Percentiles rank a stretch among this genome's conserved stretches.
Conservation (phyloP, 2,329 filamentous ascomycete species). For the Colletotrichum sp. region DNA sequence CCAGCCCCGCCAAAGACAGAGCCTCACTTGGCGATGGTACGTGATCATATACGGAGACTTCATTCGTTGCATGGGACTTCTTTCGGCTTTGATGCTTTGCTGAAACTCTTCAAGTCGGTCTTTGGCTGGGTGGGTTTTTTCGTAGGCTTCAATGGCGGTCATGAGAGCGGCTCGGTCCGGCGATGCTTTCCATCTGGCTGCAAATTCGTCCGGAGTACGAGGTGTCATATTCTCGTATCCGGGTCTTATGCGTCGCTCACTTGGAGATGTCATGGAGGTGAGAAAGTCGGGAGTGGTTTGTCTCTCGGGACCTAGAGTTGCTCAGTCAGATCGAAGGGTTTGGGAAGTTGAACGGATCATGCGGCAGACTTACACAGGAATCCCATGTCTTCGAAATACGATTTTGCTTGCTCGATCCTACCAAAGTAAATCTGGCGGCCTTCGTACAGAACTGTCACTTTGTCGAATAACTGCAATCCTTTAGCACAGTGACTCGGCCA, state of each 20-base stretch:
- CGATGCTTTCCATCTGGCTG: slow-evolving; percentile 16
- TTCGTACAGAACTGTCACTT: slow-evolving; percentile 66
- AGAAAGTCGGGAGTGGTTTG: slow-evolving; percentile 75
- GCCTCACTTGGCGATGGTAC: slow-evolving; percentile 64
- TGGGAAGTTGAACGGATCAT: neutral
- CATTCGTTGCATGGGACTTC: slow-evolving; percentile 60
- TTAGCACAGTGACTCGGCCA: too few species aligned
- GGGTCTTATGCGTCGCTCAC: slow-evolving; percentile 64
- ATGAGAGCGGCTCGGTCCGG: neutral
- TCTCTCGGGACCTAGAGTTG: slow-evolving; percentile 30
- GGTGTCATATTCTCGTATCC: slow-evolving; percentile 57
- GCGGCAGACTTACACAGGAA: slow-evolving; percentile 46
- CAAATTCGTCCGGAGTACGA: slow-evolving; percentile 63
- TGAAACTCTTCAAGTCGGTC: slow-evolving; percentile 18
- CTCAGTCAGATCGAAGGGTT: neutral
- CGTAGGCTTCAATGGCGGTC: neutral
- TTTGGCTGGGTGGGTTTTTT: neutral
- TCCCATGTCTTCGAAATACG: slow-evolving; percentile 62
- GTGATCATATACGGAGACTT: slow-evolving; percentile 69
- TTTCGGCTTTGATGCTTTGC: slow-evolving; percentile 12
- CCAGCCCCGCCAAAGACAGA: slow-evolving; percentile 66
- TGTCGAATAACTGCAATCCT: slow-evolving; percentile 56
- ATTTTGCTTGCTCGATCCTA: slow-evolving; percentile 57
- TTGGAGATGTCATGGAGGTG: slow-evolving; percentile 70
- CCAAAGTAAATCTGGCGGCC: slow-evolving; percentile 73